Base-by-base conservation (phyloP, 2,329 filamentous ascomycete genomes). In the Talaromyces sp. region DNA sequence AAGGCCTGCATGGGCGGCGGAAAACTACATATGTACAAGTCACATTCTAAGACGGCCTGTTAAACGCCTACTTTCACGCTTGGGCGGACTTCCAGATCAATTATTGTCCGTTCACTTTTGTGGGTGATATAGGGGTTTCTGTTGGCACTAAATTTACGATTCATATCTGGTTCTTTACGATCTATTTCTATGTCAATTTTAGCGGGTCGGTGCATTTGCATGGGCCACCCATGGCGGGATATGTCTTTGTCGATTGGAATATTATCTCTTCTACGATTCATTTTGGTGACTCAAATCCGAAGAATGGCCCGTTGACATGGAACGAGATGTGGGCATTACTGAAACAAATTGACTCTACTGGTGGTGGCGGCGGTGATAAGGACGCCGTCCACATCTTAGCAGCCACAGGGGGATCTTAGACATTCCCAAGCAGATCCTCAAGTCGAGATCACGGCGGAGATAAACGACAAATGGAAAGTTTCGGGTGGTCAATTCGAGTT, bases 1-100 rank as follows among this genome's bases (percentile, higher is more conserved):
- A 81, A 81, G 59, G 70, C 65, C 0, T 77, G 74, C 67, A 83
- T 83, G 81, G 80, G 69, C 5, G 80, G 81, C 2, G 80, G 75
- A 0, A 61, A 70, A 0, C 69, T 83, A 0, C n/a, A n/a, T n/a
- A n/a, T n/a, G n/a, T n/a, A n/a, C 69, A 75, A 19, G 75, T 74
- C 0, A 54, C 68, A 0, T 67, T 80, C 0, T 59, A 58, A 5
- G n/a, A 73, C 1, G 79, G 79, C 0, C 71, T 74, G 0, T 40
- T 83, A 0, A 62, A 65, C 0, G 81, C 81, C 0, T 79, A 69
- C 65, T 78, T 82, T n/a, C 76, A 81, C 29, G 76, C 77, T 3
- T 78, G 69, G 45, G 71, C 72, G 1, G 77, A 82, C 68, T 79
- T 81, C 69, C 70, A 82, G 22, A 77, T 82, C 68, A 77, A 80